Base-by-base conservation (phyloP, 75 land plant species). In the Pinus tabuliformis region DNA sequence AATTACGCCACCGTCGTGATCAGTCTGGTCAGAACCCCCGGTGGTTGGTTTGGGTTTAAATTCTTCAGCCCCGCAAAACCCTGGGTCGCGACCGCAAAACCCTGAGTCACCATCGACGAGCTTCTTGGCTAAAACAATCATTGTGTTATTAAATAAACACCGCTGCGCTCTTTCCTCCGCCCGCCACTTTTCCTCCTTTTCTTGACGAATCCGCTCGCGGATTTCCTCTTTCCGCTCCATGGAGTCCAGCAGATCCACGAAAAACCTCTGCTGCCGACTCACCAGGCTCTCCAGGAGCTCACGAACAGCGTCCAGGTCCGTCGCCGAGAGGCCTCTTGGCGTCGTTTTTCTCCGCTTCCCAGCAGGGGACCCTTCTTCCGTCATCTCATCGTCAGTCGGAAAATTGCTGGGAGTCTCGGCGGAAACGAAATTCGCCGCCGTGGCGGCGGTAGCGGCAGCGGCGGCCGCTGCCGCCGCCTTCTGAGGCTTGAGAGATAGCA, bases 161-260 rank as follows among this genome's bases (percentile, higher is more conserved):
- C 79, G 56, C 49, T 80, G 82, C 0, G 80, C 82, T 36, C 82
- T 63, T 59, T 80, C 82, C 45, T 80, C 82, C 15, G 73, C 82
- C 26, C 82, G 42, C 82, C 82, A 80, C 72, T 77, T 80, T 22
- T 80, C 82, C 80, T 80, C 82, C 57, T 77, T 80, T 12, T 80
- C 82, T 39, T 77, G 82, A 22, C 82, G 72, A 3, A 80, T 77
- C 72, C 78, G 81, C 58, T 80, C 82, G 6, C 81, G 81, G 11
- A 77, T 57, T 24, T 61, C 81, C 82, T 80, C 82, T 37, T 80
- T 80, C 0, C 72, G 52, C 42, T 80, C 82, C 12, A 80, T 63
- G 17, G 82, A 79, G 39, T 80, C 76, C 45, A 78, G 22, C 79
- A 78, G 58, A 22, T 78, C 79, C 14, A 39, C 58, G 17, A 78